These are phyloP conservation scores for Pyricularia grisea DNA, from an alignment of 2,329 filamentous ascomycete genomes.

Conservation along the genomic window DNA sequence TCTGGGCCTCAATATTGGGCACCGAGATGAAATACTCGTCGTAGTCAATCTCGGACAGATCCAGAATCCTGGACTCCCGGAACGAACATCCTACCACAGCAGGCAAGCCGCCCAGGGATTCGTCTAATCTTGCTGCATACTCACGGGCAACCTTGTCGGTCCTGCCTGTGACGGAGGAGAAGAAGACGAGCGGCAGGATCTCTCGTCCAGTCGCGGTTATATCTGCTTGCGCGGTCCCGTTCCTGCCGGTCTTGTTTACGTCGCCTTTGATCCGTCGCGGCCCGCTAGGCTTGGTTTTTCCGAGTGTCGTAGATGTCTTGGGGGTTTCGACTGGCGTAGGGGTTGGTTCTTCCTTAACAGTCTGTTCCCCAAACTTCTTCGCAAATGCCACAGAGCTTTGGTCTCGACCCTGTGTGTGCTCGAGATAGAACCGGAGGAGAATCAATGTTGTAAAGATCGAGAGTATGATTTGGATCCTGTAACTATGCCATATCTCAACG, in stretches of 20 bases:
- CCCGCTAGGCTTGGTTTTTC: slow-evolving; percentile 23
- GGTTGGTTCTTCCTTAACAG: slow-evolving; percentile 5
- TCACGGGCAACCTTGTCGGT: slow-evolving; percentile 65
- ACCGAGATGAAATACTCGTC: slow-evolving; percentile 84
- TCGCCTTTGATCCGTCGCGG: slow-evolving; percentile 37
- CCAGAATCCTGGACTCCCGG: slow-evolving; percentile 55
- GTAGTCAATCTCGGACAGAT: slow-evolving; percentile 80
- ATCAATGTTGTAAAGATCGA: slow-evolving; percentile 26
- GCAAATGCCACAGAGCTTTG: slow-evolving; percentile 27
- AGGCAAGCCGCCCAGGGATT: slow-evolving; percentile 40
- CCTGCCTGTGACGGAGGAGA: slow-evolving; percentile 76
- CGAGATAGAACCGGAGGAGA: slow-evolving; percentile 31
- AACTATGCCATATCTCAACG: slow-evolving; percentile 34
- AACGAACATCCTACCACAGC: slow-evolving; percentile 27
- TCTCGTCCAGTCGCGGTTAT: slow-evolving; percentile 19
- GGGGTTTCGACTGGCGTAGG: background rate
- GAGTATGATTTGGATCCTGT: slow-evolving; percentile 35
- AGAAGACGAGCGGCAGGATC: slow-evolving; percentile 75
- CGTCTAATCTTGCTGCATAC: slow-evolving; percentile 47
- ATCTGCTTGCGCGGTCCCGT: slow-evolving; percentile 10
- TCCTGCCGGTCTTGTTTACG: slow-evolving; percentile 21
- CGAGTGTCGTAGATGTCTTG: slow-evolving; percentile 8
- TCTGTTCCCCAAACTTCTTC: slow-evolving; percentile 18
- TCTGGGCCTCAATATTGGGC: slow-evolving; percentile 44
- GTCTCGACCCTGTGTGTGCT: slow-evolving; percentile 21